phyloP scores from a whole-genome alignment of 257 asterid species.

The Fraxinus anomala region DNA sequence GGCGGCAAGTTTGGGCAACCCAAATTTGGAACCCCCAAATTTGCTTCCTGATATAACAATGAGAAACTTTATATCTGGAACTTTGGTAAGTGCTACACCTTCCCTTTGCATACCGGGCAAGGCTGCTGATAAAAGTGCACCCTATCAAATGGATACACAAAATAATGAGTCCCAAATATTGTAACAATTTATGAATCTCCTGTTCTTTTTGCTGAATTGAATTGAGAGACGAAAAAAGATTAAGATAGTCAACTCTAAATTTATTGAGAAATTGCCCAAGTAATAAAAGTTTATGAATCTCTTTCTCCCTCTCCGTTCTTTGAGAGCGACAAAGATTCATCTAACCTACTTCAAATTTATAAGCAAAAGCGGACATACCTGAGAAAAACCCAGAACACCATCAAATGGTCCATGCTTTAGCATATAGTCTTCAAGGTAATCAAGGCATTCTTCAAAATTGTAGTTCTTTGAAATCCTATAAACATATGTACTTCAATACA shows the following conservation, averaged over 20 bases:
- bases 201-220: neutral
- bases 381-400: slow-evolving; percentile 46
- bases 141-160: slow-evolving; percentile 23
- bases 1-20: slow-evolving; percentile 37
- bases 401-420: slow-evolving; percentile 44
- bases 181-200: neutral
- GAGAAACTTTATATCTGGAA: slow-evolving; percentile 37
- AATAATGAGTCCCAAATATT: neutral
- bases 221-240: too few relatives aligned
- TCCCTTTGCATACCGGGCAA: slow-evolving; percentile 48
- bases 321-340: neutral
- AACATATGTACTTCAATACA: neutral
- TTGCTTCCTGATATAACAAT: slow-evolving; percentile 38
- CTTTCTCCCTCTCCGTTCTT: neutral
- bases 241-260: too few relatives aligned
- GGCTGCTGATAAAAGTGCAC: slow-evolving; percentile 36
- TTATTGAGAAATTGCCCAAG: too few relatives aligned
- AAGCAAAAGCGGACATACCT: slow-evolving; percentile 21
- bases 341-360: too few relatives aligned
- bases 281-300: neutral
- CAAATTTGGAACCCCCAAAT: slow-evolving; percentile 34
- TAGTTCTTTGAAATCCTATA: slow-evolving; percentile 33
- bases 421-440: slow-evolving; percentile 39
- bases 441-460: slow-evolving; percentile 43
- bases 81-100: slow-evolving; percentile 42